Percentiles rank a stretch among this genome's conserved stretches.
These are phyloP conservation scores for Fallopia convolvulus DNA, from an alignment of 148 eudicot species.

Conservation along the genomic window DNA sequence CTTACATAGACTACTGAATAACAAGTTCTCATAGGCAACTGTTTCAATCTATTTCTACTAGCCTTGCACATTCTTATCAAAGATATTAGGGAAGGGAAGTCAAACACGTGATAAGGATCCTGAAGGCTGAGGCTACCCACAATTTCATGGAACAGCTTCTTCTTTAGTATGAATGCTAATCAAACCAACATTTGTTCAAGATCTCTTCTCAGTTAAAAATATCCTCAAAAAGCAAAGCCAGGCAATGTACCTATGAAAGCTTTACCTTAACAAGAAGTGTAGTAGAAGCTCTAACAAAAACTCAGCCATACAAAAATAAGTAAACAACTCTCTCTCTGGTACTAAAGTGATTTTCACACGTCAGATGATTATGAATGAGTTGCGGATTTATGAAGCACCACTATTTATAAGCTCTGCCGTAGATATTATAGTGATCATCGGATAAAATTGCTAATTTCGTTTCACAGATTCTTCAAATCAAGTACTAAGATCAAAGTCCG, in stretches of 20 bases:
- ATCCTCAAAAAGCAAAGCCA: not conserved
- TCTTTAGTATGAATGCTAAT: not conserved
- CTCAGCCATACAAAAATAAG: not conserved
- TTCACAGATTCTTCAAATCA: conserved; percentile 2
- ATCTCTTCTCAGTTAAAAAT: not conserved
- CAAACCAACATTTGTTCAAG: not conserved
- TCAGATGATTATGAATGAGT: not conserved
- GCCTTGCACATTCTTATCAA: not conserved
- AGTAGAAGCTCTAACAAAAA: not conserved
- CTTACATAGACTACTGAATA: not conserved
- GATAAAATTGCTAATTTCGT: not conserved
- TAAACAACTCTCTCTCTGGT: not conserved
- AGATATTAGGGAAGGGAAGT: not conserved
- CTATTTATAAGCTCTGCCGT: not conserved
- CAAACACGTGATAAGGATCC: not conserved
- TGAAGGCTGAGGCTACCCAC: not conserved
- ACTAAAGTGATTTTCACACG: not conserved
- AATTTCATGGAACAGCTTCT: not conserved
- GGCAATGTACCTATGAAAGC: not conserved
- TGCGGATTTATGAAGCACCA: not conserved
- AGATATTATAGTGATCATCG: not conserved
- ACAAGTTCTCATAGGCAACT: not conserved
- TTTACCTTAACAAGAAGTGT: not conserved
- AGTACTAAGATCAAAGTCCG: not conserved
- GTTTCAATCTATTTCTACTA: not conserved